These are phyloP conservation scores for Heliosperma pusillum DNA, from an alignment of 148 eudicot species.

Conservation along the genomic window DNA sequence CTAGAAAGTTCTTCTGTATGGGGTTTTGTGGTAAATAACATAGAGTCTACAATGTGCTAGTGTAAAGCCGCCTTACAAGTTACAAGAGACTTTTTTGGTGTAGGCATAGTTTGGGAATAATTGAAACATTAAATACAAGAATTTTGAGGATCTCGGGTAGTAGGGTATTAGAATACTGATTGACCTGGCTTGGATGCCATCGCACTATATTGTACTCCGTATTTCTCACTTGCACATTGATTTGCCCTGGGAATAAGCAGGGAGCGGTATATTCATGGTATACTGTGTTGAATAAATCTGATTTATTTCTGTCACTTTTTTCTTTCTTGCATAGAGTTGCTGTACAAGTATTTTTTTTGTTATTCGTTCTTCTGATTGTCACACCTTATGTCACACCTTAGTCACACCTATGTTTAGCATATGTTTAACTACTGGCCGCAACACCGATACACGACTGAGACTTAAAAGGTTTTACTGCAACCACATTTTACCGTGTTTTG, in stretches of 20 bases:
- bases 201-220: conserved; percentile 16
- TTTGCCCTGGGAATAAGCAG: conserved; percentile 24
- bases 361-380: no score
- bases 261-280: conserved; percentile 20
- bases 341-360: background rate
- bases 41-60: background rate
- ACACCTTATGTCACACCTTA: no score
- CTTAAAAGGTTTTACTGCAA: no score
- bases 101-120: conserved; percentile 2
- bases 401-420: no score
- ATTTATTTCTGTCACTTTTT: background rate
- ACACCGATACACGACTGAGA: no score
- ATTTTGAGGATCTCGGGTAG: conserved; percentile 19
- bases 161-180: conserved; percentile 14
- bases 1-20: background rate
- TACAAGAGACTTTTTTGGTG: background rate
- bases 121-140: conserved; percentile 10
- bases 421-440: no score
- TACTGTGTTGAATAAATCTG: conserved; percentile 20
- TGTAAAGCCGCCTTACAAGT: background rate
- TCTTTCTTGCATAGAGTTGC: background rate
- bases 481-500: no score
- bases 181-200: conserved; percentile 20
- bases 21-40: background rate
- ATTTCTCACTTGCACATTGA: conserved; percentile 18